Percentiles rank a stretch among this genome's conserved stretches.
Evolutionary conservation across 139 green algal species (phyloP).

Genomic region (Micractinium conductrix): DNA sequence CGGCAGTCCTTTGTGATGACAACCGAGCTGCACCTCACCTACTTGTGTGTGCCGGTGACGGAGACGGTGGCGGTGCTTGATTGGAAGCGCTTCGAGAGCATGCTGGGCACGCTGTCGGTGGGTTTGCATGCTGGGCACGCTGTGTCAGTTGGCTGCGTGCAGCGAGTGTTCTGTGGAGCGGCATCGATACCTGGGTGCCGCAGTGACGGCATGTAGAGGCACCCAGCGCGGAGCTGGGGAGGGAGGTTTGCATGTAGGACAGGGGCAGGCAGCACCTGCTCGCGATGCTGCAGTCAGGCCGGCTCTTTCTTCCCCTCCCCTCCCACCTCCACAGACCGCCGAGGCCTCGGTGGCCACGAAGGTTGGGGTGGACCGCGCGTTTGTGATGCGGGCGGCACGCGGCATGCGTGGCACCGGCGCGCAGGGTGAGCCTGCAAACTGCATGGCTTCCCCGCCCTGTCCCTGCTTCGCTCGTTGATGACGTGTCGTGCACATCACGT

Average conservation of each 20-base stretch:
- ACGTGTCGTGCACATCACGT: too few species aligned
- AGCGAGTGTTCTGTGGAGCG: too few species aligned
- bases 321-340: background rate
- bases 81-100: conserved; percentile 35
- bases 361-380: conserved; percentile 23
- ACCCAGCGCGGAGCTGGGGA: too few species aligned
- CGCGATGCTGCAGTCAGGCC: too few species aligned
- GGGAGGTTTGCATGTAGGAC: too few species aligned
- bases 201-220: too few species aligned
- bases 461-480: too few species aligned
- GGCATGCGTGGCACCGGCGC: conserved; percentile 3
- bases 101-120: conserved; percentile 29
- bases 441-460: too few species aligned
- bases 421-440: background rate
- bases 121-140: conserved; percentile 2
- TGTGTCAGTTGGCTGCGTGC: too few species aligned
- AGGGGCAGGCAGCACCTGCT: too few species aligned
- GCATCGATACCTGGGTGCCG: too few species aligned
- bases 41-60: conserved; percentile 77
- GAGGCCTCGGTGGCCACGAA: conserved; percentile 25
- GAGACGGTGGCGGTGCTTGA: conserved; percentile 53
- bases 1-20: conserved; percentile 68
- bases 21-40: conserved; percentile 90
- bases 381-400: conserved; percentile 2
- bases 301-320: too few species aligned